Percentiles rank a stretch among this genome's conserved stretches.
phyloP scores from a whole-genome alignment of 2,329 filamentous ascomycete species.

The Reticulascus tulasneorum region DNA sequence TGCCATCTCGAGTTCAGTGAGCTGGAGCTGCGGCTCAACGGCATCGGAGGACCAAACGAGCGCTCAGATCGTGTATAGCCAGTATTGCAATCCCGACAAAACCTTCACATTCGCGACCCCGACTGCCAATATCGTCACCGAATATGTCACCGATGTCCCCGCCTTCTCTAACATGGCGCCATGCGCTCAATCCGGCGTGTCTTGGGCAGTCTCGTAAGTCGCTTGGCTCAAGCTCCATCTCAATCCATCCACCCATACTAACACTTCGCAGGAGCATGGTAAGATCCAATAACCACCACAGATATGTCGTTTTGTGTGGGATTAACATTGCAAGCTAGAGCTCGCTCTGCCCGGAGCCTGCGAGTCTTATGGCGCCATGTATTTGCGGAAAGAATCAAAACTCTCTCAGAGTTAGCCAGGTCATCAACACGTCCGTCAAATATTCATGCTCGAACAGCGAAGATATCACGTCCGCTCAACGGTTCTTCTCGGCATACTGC shows the following conservation, averaged over 20 bases:
- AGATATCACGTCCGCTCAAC: constrained; percentile 44
- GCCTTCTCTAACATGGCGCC: constrained; percentile 37
- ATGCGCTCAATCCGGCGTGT: constrained; percentile 36
- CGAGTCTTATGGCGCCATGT: constrained; percentile 43
- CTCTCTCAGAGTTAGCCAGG: constrained; percentile 35
- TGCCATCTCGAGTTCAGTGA: constrained; percentile 34
- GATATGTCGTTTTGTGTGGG: no score
- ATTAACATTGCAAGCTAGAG: background rate
- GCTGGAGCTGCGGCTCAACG: constrained; percentile 38
- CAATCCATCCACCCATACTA: no score
- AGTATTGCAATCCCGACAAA: constrained; percentile 44
- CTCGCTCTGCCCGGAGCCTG: constrained; percentile 31
- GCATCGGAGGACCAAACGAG: constrained; percentile 47
- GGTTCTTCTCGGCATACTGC: constrained; percentile 50
- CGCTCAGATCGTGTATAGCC: constrained; percentile 37
- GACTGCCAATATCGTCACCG: constrained; percentile 33
- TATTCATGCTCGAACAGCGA: constrained; percentile 42
- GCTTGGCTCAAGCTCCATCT: no score
- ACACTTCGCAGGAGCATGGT: no score
- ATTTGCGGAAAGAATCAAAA: constrained; percentile 49
- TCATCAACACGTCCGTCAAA: constrained; percentile 38
- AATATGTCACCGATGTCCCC: constrained; percentile 48
- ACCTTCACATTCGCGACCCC: constrained; percentile 37
- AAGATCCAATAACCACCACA: no score
- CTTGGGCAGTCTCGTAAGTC: constrained; percentile 34